These are phyloP conservation scores for Daldinia bambusicola DNA, from an alignment of 495 filamentous ascomycete species.

Conservation along the genomic window DNA sequence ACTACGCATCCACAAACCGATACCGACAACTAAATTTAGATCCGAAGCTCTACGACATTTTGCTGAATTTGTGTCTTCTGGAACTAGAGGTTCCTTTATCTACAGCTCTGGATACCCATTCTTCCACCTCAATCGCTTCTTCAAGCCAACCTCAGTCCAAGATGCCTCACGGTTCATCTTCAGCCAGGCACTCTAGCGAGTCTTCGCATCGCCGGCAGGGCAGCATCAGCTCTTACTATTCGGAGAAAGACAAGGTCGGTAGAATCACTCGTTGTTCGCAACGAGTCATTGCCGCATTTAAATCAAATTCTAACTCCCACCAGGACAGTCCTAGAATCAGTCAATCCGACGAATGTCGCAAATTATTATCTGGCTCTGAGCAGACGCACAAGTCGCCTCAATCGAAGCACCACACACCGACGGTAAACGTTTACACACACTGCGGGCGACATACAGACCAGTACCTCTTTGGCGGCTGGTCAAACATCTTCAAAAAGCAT, in stretches of 20 bases:
- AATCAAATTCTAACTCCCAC: slow-evolving; percentile 20
- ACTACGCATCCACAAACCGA: neutral
- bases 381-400: slow-evolving; percentile 19
- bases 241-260: slow-evolving; percentile 45
- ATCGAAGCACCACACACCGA: slow-evolving; percentile 43
- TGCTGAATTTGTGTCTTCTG: neutral
- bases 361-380: slow-evolving; percentile 12
- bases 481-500: slow-evolving; percentile 42
- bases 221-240: slow-evolving; percentile 42
- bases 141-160: slow-evolving; percentile 12
- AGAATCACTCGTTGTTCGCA: neutral
- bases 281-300: neutral
- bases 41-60: neutral
- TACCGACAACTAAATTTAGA: slow-evolving; percentile 17
- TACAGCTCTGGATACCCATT: neutral
- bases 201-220: slow-evolving; percentile 31
- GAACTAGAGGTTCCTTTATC: neutral
- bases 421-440: slow-evolving; percentile 49
- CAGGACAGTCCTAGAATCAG: slow-evolving; percentile 21
- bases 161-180: slow-evolving; percentile 36
- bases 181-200: slow-evolving; percentile 26
- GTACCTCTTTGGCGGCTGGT: slow-evolving; percentile 48
- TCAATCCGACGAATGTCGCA: slow-evolving; percentile 27
- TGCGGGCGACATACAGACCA: slow-evolving; percentile 51
- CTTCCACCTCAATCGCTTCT: neutral